Base-by-base conservation (phyloP, 2,329 filamentous ascomycete genomes). In the Monosporascus sp. region DNA sequence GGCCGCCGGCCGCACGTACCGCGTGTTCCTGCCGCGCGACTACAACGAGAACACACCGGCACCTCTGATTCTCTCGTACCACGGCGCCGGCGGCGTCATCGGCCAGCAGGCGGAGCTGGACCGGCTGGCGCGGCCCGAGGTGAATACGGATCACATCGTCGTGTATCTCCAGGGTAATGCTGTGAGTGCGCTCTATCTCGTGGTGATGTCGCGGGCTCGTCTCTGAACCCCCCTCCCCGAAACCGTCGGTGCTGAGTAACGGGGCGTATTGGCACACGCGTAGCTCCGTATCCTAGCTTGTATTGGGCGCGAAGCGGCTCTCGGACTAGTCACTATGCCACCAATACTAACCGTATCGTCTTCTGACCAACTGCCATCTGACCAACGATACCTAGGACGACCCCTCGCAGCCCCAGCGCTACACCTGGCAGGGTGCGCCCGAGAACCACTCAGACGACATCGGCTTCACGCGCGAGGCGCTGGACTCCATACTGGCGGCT, bases 51-150 rank as follows among this genome's bases (percentile, higher is more conserved):
- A 41, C 36, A 57, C 53, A 18, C 42, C 38, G 37, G 55, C 58
- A n/a, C 61, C 62, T 8, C 49, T 64, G 11, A 62, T 64, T 48
- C 52, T 64, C 9, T 60, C 57, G 17, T 63, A 63, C 47, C 62
- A 64, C 42, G 62, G 62, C 46, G 61, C 61, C 50, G 58, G 56
- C 25, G 50, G 57, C 7, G 52, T 51, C n/a, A 61, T 62, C 34
- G 47, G 57, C 6, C 39, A 54, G 11, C 62, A 64, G 50, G 48
- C 50, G 17, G 54, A 47, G 3, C 41, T 63, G 5, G 62, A 64
- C 36, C 42, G 48, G n/a, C 44, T 64, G 15, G 58, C 58, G 3
- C 51, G 54, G 7, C 53, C 57, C 5, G 39, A 41, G 34, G 59
- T 63, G 51, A 63, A 63, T 27, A 46, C n/a, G 6, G 53, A 64